These are phyloP conservation scores for Lolium perenne DNA, from an alignment of 176 grass and related monocot species.

Conservation along the genomic window DNA sequence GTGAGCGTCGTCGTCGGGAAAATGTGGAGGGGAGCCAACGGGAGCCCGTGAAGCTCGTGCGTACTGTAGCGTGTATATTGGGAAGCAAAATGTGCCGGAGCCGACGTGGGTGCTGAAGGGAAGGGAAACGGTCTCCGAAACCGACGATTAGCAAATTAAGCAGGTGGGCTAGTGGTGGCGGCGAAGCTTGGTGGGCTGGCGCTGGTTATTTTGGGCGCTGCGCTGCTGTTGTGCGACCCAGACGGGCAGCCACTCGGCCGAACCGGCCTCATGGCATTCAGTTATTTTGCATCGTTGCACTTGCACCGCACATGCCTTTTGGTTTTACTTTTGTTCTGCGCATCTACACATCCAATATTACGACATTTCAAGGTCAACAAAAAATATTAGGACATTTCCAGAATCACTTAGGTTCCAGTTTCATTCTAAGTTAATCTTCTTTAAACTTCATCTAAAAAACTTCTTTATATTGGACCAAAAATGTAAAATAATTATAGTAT, in stretches of 20 bases:
- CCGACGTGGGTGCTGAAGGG: not conserved
- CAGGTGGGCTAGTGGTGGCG: not conserved
- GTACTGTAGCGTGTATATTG: not conserved
- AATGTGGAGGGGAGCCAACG: not conserved
- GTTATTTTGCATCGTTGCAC: not conserved
- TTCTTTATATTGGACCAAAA: too few species aligned
- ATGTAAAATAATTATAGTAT: too few species aligned
- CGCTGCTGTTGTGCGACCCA: not conserved
- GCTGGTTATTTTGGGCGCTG: slow-evolving; percentile 12
- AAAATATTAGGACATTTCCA: too few species aligned
- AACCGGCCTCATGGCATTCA: not conserved
- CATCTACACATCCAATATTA: not conserved
- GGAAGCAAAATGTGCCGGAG: slow-evolving; percentile 18
- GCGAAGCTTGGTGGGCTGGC: slow-evolving; percentile 5
- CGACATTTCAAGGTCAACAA: too few species aligned
- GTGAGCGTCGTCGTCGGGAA: slow-evolving; percentile 13
- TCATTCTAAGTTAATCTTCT: too few species aligned
- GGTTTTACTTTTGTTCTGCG: too few species aligned
- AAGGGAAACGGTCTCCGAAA: slow-evolving; percentile 3
- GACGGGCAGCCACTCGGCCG: not conserved
- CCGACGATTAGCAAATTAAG: not conserved
- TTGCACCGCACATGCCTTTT: not conserved
- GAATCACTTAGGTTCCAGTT: too few species aligned
- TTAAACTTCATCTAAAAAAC: too few species aligned
- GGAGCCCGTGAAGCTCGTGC: not conserved